These are phyloP conservation scores for Nepenthes alata DNA, from an alignment of 179 eudicot genomes.

Conservation along the genomic window DNA sequence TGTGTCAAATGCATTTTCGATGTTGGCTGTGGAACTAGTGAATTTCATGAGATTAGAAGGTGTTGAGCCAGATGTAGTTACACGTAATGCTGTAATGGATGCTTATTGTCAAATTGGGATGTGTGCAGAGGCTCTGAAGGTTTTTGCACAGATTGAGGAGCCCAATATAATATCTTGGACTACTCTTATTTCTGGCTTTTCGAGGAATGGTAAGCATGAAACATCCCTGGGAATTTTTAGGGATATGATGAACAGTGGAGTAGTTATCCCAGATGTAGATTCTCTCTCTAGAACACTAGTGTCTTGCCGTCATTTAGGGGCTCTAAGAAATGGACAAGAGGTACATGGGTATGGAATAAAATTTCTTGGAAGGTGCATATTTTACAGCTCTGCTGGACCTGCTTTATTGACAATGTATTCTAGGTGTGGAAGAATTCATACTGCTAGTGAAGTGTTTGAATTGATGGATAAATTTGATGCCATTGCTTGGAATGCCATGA, in stretches of 20 bases:
- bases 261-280: conserved; percentile 25
- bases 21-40: conserved; percentile 25
- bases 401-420: conserved; percentile 37
- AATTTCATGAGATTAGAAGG: conserved; percentile 19
- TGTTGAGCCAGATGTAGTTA: conserved; percentile 40
- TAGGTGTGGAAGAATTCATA: conserved; percentile 18
- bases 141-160: conserved; percentile 27
- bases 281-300: conserved; percentile 34
- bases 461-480: conserved; percentile 40
- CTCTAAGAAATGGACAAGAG: conserved; percentile 28
- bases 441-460: conserved; percentile 24
- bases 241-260: conserved; percentile 23
- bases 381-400: conserved; percentile 43
- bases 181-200: conserved; percentile 40
- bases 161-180: conserved; percentile 58
- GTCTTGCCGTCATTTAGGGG: conserved; percentile 30
- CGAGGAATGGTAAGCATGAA: conserved; percentile 28
- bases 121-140: conserved; percentile 34
- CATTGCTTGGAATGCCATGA: conserved; percentile 44
- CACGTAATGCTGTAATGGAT: conserved; percentile 41
- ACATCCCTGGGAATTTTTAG: conserved; percentile 26
- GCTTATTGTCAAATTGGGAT: conserved; percentile 40
- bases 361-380: conserved; percentile 6
- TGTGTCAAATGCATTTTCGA: conserved; percentile 24
- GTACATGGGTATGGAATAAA: conserved; percentile 42